Evolutionary conservation across 768 basidiomycete species (phyloP), one percentile per base, ranked within the genome.

Genomic region (Tricholoma flavovirens): DNA sequence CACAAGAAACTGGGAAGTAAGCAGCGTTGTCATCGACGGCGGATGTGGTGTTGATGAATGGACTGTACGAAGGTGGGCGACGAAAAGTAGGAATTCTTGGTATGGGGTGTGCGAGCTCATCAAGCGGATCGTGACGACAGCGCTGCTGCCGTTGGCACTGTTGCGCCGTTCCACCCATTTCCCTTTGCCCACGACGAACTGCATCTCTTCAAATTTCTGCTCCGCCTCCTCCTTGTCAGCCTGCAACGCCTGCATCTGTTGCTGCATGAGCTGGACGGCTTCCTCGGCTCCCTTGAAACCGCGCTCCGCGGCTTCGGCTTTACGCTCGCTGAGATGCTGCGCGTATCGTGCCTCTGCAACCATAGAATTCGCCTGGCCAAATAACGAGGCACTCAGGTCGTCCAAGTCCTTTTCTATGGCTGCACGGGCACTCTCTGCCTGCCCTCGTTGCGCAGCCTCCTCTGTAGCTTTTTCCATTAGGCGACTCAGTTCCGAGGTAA

Each of bases 391-490:
- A 59, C 93, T 93, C 58, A 99, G 84, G 69, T 96, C 92, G 67
- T 97, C 94, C 51, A 99, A 76, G 59, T 99, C 96, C 73, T 88
- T 84, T 75, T 99, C 96, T 51, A 99, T 96, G 60, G 83, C 84
- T 0, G 68, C 75, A 32, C 87, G 82, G 4, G 92, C 93, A 50
- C 76, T 83, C 70, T 96, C 95, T 1, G 95, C 95, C 69, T 92
- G 87, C 11, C 93, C 94, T 12, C 96, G 82, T 61, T 87, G 83
- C 1, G 91, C 86, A 12, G 95, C 93, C 73, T 97, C 96, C 64
- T 96, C 93, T 17, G 93, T 91, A n/a, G 94, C 87, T 60, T 86
- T 88, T 63, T 94, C 90, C 86, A 98, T 98, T 57, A 99, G 75
- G 29, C 94, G 82, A 62, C 85, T 95, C 56, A 99, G 85, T 74